Percentiles rank a stretch among this genome's conserved stretches.
phyloP scores from a whole-genome alignment of 2,329 filamentous ascomycete genomes.

The Aspergillus sojae region DNA sequence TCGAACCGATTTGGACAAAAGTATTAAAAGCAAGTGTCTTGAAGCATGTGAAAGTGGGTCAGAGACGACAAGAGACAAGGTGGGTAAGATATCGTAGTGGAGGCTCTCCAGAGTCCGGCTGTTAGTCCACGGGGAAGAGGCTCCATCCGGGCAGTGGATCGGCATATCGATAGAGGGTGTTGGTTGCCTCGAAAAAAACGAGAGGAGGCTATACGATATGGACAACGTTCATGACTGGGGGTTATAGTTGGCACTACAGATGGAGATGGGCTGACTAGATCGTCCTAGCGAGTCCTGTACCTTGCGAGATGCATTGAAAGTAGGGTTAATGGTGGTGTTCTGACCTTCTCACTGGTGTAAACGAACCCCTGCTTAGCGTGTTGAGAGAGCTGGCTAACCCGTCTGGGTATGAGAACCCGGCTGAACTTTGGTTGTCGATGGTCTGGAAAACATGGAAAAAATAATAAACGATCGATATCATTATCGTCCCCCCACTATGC shows the following conservation, averaged over 20 bases:
- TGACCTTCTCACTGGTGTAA: too few species aligned
- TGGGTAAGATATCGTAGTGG: not conserved
- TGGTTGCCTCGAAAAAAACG: not conserved
- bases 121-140: slow-evolving; percentile 1
- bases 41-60: slow-evolving; percentile 5
- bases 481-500: not conserved
- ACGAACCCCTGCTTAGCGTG: not conserved
- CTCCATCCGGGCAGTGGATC: not conserved
- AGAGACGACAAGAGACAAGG: not conserved
- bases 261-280: not conserved
- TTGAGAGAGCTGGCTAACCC: not conserved
- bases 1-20: slow-evolving; percentile 1
- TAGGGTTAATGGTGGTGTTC: too few species aligned
- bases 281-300: too few species aligned
- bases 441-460: not conserved
- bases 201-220: not conserved
- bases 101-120: not conserved
- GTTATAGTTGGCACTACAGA: not conserved
- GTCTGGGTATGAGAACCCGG: not conserved
- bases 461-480: not conserved
- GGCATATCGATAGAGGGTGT: not conserved
- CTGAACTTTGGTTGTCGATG: not conserved
- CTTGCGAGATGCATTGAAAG: too few species aligned
- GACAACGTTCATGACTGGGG: not conserved
- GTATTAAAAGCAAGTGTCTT: not conserved